phyloP scores from a whole-genome alignment of 2,329 filamentous ascomycete genomes.

The Bretziella fagacearum region DNA sequence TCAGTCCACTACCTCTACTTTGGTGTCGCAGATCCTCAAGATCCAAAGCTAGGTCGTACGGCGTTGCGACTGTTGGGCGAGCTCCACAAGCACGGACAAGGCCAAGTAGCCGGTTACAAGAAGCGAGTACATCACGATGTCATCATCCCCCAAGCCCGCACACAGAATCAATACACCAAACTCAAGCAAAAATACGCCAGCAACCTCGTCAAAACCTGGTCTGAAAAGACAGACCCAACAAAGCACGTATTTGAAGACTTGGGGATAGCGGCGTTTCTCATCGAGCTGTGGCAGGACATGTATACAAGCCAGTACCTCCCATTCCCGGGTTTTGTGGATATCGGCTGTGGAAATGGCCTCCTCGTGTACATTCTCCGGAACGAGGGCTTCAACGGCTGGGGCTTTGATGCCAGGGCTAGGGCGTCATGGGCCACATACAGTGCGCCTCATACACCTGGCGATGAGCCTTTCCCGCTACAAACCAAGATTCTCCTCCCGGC shows the following conservation, averaged over 20 bases:
- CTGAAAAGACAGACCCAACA: slow-evolving; percentile 66
- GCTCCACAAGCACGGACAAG: slow-evolving; percentile 57
- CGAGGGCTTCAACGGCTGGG: slow-evolving; percentile 75
- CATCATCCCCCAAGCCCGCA: slow-evolving; percentile 54
- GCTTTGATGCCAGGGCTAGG: slow-evolving; percentile 74
- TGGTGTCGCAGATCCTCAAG: slow-evolving; percentile 17
- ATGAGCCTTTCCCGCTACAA: slow-evolving; percentile 22
- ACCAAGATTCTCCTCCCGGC: slow-evolving; percentile 34
- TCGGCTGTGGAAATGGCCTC: slow-evolving; percentile 88
- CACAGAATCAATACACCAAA: slow-evolving; percentile 67
- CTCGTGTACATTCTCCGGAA: slow-evolving; percentile 64
- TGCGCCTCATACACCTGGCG: slow-evolving; percentile 12
- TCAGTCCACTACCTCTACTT: slow-evolving; percentile 47
- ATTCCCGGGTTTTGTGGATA: slow-evolving; percentile 87
- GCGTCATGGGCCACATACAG: slow-evolving; percentile 72
- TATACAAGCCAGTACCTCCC: slow-evolving; percentile 31
- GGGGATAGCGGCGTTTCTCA: slow-evolving; percentile 75
- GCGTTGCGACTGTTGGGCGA: slow-evolving; percentile 51
- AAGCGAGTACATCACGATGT: slow-evolving; percentile 76
- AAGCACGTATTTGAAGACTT: slow-evolving; percentile 97
- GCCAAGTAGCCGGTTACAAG: slow-evolving; percentile 47
- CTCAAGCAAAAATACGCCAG: slow-evolving; percentile 69
- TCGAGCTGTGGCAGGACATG: slow-evolving; percentile 81
- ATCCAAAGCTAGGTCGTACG: slow-evolving; percentile 43
- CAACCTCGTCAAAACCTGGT: slow-evolving; percentile 56